phyloP scores from a whole-genome alignment of 345 rosid genomes.

The Moricandia moricandioides region DNA sequence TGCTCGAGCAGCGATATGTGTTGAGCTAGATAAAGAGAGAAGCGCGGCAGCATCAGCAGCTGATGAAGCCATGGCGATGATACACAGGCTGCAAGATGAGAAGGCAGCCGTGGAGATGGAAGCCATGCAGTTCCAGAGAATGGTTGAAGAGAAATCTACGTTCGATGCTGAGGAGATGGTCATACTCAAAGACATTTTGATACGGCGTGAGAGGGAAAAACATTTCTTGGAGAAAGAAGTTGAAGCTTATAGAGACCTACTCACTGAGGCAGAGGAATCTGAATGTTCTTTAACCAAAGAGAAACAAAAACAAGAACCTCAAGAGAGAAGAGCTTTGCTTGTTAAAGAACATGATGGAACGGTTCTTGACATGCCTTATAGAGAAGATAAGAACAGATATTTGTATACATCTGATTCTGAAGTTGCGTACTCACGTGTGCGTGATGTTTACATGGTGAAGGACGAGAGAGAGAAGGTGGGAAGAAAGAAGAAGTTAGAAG shows the following conservation, averaged over 20 bases:
- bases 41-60: slow-evolving; percentile 71
- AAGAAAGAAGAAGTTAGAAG: slow-evolving; percentile 34
- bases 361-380: slow-evolving; percentile 27
- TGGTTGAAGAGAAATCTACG: slow-evolving; percentile 72
- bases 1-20: slow-evolving; percentile 48
- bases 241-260: slow-evolving; percentile 52
- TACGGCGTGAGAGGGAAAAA: slow-evolving; percentile 67
- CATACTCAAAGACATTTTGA: slow-evolving; percentile 69
- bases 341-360: slow-evolving; percentile 46
- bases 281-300: slow-evolving; percentile 25
- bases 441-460: slow-evolving; percentile 41
- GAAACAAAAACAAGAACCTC: slow-evolving; percentile 21
- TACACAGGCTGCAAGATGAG: slow-evolving; percentile 64
- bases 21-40: slow-evolving; percentile 76
- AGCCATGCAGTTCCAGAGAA: slow-evolving; percentile 72
- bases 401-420: slow-evolving; percentile 36
- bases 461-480: slow-evolving; percentile 28
- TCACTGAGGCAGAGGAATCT: slow-evolving; percentile 37
- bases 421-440: slow-evolving; percentile 23
- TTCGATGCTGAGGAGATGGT: slow-evolving; percentile 73
- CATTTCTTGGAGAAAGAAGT: slow-evolving; percentile 75
- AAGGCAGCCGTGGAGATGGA: slow-evolving; percentile 66
- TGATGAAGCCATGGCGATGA: slow-evolving; percentile 83
- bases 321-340: slow-evolving; percentile 39
- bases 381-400: slow-evolving; percentile 7